Evolutionary conservation across 352 stramenopile genomes (phyloP).

Genomic region (Pythium volutum): DNA sequence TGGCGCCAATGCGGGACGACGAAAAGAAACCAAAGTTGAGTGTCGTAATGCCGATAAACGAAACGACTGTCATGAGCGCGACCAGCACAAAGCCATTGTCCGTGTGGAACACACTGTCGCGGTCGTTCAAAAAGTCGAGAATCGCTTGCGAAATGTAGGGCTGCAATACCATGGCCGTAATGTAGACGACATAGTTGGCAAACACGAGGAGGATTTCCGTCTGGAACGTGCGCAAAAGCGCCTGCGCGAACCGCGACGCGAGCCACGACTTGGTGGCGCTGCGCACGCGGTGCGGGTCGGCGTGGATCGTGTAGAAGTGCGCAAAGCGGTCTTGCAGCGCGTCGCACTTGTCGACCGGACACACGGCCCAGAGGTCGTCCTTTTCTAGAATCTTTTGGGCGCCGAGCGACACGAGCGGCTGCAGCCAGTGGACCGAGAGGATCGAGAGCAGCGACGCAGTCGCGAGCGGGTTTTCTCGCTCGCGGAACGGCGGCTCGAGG

Average conservation of each 20-base stretch:
- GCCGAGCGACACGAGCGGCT: conserved; percentile 37
- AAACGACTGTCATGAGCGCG: conserved; percentile 31
- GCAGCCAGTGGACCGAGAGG: conserved; percentile 33
- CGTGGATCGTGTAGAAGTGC: conserved; percentile 17
- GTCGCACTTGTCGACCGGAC: conserved; percentile 27
- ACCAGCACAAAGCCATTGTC: conserved; percentile 31
- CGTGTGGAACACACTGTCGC: conserved; percentile 27
- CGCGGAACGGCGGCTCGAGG: conserved; percentile 11
- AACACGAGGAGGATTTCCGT: conserved; percentile 27
- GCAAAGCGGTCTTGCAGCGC: conserved; percentile 28
- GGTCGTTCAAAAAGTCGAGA: conserved; percentile 32
- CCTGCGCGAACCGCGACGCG: conserved; percentile 24
- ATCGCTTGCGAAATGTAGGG: conserved; percentile 35
- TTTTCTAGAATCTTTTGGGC: conserved; percentile 34
- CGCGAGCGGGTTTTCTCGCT: conserved; percentile 32
- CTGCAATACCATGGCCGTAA: conserved; percentile 33
- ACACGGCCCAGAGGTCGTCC: conserved; percentile 40
- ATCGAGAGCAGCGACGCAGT: conserved; percentile 33
- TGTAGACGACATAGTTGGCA: conserved; percentile 28
- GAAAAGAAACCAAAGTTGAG: conserved; percentile 35
- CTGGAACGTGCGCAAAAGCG: conserved; percentile 28
- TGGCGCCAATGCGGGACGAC: conserved; percentile 30
- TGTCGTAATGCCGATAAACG: conserved; percentile 32
- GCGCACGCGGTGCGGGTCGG: not conserved
- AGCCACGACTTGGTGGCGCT: not conserved